These are phyloP conservation scores for Pseudonectria buxi DNA, from an alignment of 2,329 filamentous ascomycete species.

Conservation along the genomic window DNA sequence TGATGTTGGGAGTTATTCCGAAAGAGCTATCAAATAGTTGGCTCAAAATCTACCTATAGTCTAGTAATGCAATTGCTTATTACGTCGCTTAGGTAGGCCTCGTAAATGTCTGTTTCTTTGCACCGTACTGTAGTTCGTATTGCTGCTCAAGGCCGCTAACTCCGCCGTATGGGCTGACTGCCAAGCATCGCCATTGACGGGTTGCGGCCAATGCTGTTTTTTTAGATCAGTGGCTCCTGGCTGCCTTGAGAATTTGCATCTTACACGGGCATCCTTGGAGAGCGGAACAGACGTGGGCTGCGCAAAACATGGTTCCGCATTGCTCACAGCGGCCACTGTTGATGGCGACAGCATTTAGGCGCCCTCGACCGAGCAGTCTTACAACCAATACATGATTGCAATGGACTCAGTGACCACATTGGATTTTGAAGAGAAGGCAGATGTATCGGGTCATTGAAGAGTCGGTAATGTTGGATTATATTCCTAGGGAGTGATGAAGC, in stretches of 20 bases:
- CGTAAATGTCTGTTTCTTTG: too few relatives aligned
- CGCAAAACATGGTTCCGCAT: slow-evolving; percentile 7
- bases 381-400: slow-evolving; percentile 3
- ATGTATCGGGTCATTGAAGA: too few relatives aligned
- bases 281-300: background rate
- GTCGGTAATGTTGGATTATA: too few relatives aligned
- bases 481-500: too few relatives aligned
- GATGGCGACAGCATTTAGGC: slow-evolving; percentile 2
- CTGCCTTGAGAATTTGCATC: background rate
- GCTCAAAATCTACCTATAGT: too few relatives aligned
- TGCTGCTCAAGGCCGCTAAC: slow-evolving; percentile 9
- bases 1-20: too few relatives aligned
- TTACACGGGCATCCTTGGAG: slow-evolving; percentile 3
- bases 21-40: too few relatives aligned
- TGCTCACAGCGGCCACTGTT: slow-evolving; percentile 4
- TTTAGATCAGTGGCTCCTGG: background rate
- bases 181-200: slow-evolving; percentile 13
- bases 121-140: slow-evolving; percentile 13
- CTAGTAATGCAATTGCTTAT: too few relatives aligned
- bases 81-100: too few relatives aligned
- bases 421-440: too few relatives aligned
- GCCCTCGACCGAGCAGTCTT: slow-evolving; percentile 1
- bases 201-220: slow-evolving; percentile 1
- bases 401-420: too few relatives aligned
- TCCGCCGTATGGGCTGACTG: slow-evolving; percentile 11